Base-by-base conservation (phyloP, 116 monocot genomes). In the Iris pallida region DNA sequence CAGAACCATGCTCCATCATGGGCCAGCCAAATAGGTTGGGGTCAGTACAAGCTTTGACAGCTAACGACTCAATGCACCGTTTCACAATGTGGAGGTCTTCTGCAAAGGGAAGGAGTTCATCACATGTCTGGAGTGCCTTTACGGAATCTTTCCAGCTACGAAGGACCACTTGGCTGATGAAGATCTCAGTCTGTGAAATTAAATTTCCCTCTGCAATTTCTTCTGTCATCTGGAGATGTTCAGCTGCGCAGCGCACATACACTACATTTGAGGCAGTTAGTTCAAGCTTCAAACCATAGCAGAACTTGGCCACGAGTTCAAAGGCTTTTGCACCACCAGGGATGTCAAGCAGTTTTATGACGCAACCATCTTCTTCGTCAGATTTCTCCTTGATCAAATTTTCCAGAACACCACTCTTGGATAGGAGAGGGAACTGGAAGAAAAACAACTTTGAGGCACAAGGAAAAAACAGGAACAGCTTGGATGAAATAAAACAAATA, bases 21-120 rank as follows among this genome's bases (percentile, higher is more conserved):
- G 89, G 93, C 93, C 89, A 93, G 16, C 89, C 80, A 66, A 93
- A 86, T 60, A 93, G 71, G 16, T 84, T 76, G 14, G 89, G 86
- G 59, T 93, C 86, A 4, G 84, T 86, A 55, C 73, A 84, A 7
- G 86, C 82, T 63, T 89, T 93, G n/a, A 74, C 67, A 15, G 93
- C 81, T 58, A 93, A 76, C 0, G 86, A 89, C 16, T 93, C 86
- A 8, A 93, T 82, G 73, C 93, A 93, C 56, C 79, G 79, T 68
- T 86, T 80, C 4, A 86, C 78, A 47, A 93, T 82, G 1, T 86
- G 61, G 47, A 89, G 82, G 12, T 89, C 71, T 74, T 89, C 89
- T 8, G 89, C 77, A 68, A 73, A 67, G 18, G 82, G 82, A 42
- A 89, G 78, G 40, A 78, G 42, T 63, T 78, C 77, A 53, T 82